These are phyloP conservation scores for Pseudogymnoascus sp. DNA, from an alignment of 2,329 filamentous ascomycete genomes.

Conservation along the genomic window DNA sequence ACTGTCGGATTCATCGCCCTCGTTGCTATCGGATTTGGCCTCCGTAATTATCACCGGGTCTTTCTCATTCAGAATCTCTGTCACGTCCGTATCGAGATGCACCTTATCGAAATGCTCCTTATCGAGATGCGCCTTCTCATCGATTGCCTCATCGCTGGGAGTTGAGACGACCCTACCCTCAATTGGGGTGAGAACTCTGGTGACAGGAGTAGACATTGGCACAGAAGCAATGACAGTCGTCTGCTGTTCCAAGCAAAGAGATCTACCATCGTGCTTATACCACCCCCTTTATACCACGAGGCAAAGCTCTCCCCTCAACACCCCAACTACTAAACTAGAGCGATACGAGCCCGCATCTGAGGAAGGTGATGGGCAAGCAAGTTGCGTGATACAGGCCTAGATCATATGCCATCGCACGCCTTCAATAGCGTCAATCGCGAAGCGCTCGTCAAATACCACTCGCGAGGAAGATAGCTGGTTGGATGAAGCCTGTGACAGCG, in stretches of 20 bases:
- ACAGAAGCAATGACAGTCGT: constrained; percentile 10
- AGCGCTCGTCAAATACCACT: not conserved
- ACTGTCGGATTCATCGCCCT: constrained; percentile 26
- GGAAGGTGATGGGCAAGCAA: not conserved
- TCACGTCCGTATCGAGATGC: constrained; percentile 10
- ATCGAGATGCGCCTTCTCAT: constrained; percentile 26
- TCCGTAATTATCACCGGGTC: constrained; percentile 12
- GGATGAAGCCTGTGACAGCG: not conserved
- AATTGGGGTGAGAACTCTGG: constrained; percentile 25
- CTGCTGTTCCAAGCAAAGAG: not conserved
- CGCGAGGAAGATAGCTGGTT: not conserved
- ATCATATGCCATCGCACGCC: constrained; percentile 2
- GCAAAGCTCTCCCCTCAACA: not conserved
- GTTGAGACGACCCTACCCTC: constrained; percentile 28
- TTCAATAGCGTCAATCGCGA: not conserved
- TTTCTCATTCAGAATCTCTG: constrained; percentile 17
- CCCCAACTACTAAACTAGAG: not conserved
- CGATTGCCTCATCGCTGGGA: constrained; percentile 26
- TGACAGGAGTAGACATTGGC: constrained; percentile 18
- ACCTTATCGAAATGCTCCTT: constrained; percentile 19
- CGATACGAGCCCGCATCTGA: not conserved
- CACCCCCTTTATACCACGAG: not conserved
- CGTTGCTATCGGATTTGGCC: constrained; percentile 21
- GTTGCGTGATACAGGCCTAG: not conserved
- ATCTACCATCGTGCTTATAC: not conserved